These are phyloP conservation scores for Phaffia australis DNA, from an alignment of 768 basidiomycete species.

Conservation along the genomic window DNA sequence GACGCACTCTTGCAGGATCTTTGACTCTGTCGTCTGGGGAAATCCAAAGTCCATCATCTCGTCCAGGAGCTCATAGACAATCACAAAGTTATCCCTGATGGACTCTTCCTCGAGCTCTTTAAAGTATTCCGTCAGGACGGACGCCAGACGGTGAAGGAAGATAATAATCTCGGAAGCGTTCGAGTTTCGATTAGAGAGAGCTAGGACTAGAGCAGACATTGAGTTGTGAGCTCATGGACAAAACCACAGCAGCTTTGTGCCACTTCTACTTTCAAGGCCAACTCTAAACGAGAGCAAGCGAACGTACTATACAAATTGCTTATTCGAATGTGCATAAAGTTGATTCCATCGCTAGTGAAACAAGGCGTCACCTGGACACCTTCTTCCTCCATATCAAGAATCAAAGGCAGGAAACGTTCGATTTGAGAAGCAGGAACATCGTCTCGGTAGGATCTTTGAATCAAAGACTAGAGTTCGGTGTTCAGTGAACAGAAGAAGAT, in stretches of 20 bases:
- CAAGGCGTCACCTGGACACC: conserved; percentile 92
- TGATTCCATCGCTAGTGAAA: conserved; percentile 87
- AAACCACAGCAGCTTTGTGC: not conserved
- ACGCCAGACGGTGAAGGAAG: conserved; percentile 81
- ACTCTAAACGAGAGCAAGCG: not conserved
- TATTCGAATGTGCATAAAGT: conserved; percentile 97
- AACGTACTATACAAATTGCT: conserved; percentile 88
- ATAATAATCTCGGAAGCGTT: conserved; percentile 94
- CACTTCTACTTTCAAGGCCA: not conserved
- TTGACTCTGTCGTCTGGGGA: conserved; percentile 97
- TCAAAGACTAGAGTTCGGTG: conserved; percentile 50
- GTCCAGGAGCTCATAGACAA: conserved; percentile 96
- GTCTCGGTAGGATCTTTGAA: conserved; percentile 91
- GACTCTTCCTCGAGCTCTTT: conserved; percentile 99
- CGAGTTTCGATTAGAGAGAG: conserved; percentile 85
- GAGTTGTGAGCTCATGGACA: conserved; percentile 1
- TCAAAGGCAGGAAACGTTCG: conserved; percentile 82
- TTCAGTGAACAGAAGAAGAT: not conserved
- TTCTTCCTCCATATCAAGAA: conserved; percentile 95
- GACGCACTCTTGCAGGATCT: conserved; percentile 88
- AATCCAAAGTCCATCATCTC: conserved; percentile 99
- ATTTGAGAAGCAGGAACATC: conserved; percentile 82
- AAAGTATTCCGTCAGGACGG: conserved; percentile 83
- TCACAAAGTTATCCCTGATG: conserved; percentile 97
- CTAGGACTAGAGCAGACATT: conserved; percentile 55